phyloP scores from a whole-genome alignment of 2,329 filamentous ascomycete species.

The Ceratocystis colombiana region DNA sequence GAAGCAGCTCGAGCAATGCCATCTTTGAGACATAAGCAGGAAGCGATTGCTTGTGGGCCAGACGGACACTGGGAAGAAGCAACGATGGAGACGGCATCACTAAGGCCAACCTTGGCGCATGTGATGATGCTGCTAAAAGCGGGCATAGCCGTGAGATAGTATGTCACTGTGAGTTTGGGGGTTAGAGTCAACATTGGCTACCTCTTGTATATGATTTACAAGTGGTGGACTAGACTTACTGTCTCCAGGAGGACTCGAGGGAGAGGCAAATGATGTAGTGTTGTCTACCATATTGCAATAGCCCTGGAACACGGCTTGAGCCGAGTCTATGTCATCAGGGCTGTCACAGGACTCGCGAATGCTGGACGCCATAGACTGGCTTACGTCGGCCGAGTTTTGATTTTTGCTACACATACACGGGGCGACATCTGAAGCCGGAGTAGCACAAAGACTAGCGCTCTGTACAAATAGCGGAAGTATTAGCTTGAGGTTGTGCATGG shows the following conservation, averaged over 20 bases:
- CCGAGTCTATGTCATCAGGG: slow-evolving; percentile 35
- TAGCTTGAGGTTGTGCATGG: background rate
- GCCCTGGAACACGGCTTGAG: slow-evolving; percentile 41
- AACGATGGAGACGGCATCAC: slow-evolving; percentile 15
- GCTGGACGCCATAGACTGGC: slow-evolving; percentile 36
- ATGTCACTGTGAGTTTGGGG: slow-evolving; percentile 38
- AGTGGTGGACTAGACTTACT: slow-evolving; percentile 34
- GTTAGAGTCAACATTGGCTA: background rate
- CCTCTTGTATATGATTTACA: background rate
- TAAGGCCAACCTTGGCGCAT: slow-evolving; percentile 39
- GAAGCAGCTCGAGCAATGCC: slow-evolving; percentile 38
- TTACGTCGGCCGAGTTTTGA: slow-evolving; percentile 39
- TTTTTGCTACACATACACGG: slow-evolving; percentile 45
- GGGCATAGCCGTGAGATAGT: slow-evolving; percentile 44
- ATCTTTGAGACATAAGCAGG: slow-evolving; percentile 44
- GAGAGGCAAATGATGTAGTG: slow-evolving; percentile 40
- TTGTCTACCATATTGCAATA: slow-evolving; percentile 45
- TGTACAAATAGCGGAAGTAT: slow-evolving; percentile 21
- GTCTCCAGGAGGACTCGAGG: slow-evolving; percentile 41
- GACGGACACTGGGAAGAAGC: slow-evolving; percentile 20
- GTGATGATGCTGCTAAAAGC: slow-evolving; percentile 38
- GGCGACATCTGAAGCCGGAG: slow-evolving; percentile 37
- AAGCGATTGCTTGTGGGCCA: slow-evolving; percentile 42
- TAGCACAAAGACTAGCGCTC: slow-evolving; percentile 34
- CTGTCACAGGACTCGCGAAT: slow-evolving; percentile 40